These are phyloP conservation scores for Schizophyllum commune DNA, from an alignment of 1,284 basidiomycete genomes.

Conservation along the genomic window DNA sequence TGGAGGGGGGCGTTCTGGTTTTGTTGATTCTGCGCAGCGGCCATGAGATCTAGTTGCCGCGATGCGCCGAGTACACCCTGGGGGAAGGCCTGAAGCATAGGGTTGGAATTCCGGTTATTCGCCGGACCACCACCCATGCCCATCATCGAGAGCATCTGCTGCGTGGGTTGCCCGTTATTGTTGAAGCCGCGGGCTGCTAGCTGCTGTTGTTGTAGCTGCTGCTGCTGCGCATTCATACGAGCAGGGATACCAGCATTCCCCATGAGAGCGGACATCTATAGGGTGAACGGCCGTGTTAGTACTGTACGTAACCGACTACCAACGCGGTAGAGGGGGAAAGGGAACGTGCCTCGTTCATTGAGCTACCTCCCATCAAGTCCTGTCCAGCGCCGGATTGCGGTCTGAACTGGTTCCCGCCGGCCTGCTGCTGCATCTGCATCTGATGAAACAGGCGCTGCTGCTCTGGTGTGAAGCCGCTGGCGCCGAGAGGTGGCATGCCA, in stretches of 20 bases:
- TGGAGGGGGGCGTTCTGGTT: slow-evolving; percentile 32
- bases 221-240: slow-evolving; percentile 31
- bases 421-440: neutral
- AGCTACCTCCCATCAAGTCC: neutral
- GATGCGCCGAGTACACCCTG: slow-evolving; percentile 19
- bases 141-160: slow-evolving; percentile 18
- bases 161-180: slow-evolving; percentile 23
- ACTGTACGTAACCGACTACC: neutral
- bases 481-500: neutral
- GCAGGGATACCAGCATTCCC: slow-evolving; percentile 27
- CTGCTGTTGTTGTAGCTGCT: slow-evolving; percentile 25
- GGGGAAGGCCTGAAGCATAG: slow-evolving; percentile 32
- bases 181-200: slow-evolving; percentile 25
- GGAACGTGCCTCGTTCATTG: neutral
- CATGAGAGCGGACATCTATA: neutral
- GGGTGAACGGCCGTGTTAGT: neutral
- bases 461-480: neutral
- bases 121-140: neutral
- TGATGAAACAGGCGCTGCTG: neutral
- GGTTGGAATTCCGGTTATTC: slow-evolving; percentile 19
- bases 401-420: neutral
- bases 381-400: neutral
- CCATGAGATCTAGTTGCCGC: slow-evolving; percentile 44
- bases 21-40: slow-evolving; percentile 39
- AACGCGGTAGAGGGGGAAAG: neutral